Evolutionary conservation across 805 yeast genomes (phyloP).

Genomic region (Teunomyces aglyptinius): DNA sequence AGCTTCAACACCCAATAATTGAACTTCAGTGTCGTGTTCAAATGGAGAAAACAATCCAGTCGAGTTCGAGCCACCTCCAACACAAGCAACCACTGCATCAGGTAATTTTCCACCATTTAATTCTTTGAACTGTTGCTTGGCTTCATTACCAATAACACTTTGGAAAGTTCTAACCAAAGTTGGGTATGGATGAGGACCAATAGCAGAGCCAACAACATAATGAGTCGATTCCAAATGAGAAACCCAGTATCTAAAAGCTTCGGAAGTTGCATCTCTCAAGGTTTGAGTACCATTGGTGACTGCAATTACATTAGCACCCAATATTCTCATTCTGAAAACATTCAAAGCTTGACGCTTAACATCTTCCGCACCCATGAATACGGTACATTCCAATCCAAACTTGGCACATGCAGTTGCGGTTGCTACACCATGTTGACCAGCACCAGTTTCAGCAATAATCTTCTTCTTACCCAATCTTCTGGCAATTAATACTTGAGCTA

Average conservation of each 20-base stretch:
- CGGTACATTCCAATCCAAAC: constrained; percentile 90
- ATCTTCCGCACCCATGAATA: constrained; percentile 99
- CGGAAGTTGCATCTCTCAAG: constrained; percentile 95
- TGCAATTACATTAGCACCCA: constrained; percentile 94
- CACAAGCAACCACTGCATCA: constrained; percentile 95
- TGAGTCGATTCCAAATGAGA: constrained; percentile 82
- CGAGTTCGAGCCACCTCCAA: constrained; percentile 98
- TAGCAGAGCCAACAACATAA: constrained; percentile 96
- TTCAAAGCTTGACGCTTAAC: constrained; percentile 97
- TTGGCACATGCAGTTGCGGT: constrained; percentile 92
- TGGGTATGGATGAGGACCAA: constrained; percentile 99
- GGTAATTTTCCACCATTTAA: constrained; percentile 83
- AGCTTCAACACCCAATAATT: constrained; percentile 92
- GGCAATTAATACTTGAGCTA: constrained; percentile 79
- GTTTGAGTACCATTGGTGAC: constrained; percentile 95
- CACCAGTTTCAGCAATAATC: constrained; percentile 88
- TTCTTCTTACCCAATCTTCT: constrained; percentile 74
- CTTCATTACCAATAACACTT: constrained; percentile 92
- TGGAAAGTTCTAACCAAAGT: constrained; percentile 98
- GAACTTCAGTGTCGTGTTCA: constrained; percentile 74
- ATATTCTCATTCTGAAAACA: constrained; percentile 93
- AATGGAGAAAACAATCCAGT: constrained; percentile 96
- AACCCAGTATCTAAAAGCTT: constrained; percentile 96
- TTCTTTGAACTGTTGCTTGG: constrained; percentile 83
- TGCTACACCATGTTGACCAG: constrained; percentile 93